Evolutionary conservation across 257 asterid genomes (phyloP).

Genomic region (Nicotiana knightiana): DNA sequence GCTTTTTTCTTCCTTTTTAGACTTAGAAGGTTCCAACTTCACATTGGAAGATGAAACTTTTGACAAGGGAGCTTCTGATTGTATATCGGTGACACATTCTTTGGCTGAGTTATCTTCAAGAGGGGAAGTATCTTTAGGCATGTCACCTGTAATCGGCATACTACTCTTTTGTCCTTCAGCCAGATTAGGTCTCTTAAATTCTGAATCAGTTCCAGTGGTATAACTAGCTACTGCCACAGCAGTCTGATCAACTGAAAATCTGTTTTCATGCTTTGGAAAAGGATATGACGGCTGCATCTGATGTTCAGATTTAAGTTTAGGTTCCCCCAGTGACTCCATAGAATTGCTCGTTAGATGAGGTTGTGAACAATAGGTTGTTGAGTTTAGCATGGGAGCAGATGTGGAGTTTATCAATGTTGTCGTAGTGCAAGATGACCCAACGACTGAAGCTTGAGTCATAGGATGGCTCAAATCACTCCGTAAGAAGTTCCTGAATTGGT

Average conservation of each 20-base stretch:
- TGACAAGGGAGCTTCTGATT: constrained; percentile 38
- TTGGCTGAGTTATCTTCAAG: constrained; percentile 29
- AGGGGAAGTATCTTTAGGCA: constrained; percentile 19
- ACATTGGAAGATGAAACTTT: constrained; percentile 34
- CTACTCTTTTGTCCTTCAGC: constrained; percentile 28
- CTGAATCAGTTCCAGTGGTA: constrained; percentile 25
- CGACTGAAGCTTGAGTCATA: constrained; percentile 67
- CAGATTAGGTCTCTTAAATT: constrained; percentile 22
- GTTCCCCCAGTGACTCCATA: constrained; percentile 29
- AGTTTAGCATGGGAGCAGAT: constrained; percentile 70
- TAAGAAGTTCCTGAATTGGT: constrained; percentile 53
- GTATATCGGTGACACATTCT: constrained; percentile 31
- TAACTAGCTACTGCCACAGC: constrained; percentile 30
- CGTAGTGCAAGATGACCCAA: constrained; percentile 70
- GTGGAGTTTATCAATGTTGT: constrained; percentile 63
- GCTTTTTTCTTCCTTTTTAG: constrained; percentile 53
- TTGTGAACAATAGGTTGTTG: constrained; percentile 62
- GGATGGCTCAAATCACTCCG: constrained; percentile 63
- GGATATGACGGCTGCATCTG: constrained; percentile 33
- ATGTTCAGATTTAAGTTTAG: constrained; percentile 29
- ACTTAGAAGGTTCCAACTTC: constrained; percentile 45
- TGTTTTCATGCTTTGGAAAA: constrained; percentile 29
- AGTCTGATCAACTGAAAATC: constrained; percentile 29
- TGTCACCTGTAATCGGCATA: constrained; percentile 31
- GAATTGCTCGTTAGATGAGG: constrained; percentile 33